These are phyloP conservation scores for Aegilops speltoides DNA, from an alignment of 176 grass and related monocot species.

Conservation along the genomic window DNA sequence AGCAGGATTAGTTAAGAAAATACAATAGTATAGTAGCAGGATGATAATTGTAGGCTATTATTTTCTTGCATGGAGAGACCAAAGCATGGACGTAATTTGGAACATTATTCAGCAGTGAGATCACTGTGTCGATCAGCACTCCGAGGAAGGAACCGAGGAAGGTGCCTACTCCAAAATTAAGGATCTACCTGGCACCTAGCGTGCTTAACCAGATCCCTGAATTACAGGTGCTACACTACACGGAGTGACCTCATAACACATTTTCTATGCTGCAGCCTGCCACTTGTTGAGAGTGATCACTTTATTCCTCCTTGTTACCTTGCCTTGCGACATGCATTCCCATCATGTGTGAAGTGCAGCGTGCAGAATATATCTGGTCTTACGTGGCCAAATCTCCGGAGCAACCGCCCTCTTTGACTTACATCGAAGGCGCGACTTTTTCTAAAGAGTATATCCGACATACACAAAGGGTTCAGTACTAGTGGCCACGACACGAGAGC, in stretches of 20 bases:
- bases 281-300: neutral
- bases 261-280: neutral
- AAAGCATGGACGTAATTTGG: conserved; percentile 17
- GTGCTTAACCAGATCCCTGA: neutral
- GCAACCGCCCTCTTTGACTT: conserved; percentile 42
- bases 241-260: neutral
- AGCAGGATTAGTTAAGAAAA: neutral
- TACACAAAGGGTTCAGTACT: neutral
- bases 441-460: neutral
- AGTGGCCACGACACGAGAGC: neutral
- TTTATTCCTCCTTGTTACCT: neutral
- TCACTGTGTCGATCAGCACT: neutral
- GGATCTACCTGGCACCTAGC: neutral
- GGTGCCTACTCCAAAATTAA: neutral
- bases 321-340: neutral
- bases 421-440: neutral
- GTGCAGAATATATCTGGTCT: conserved; percentile 13
- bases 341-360: neutral
- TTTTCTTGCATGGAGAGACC: neutral
- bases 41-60: too few species aligned
- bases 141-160: neutral
- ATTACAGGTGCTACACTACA: neutral
- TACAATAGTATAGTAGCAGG: neutral
- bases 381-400: conserved; percentile 13
- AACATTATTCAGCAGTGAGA: neutral